Base-by-base conservation (phyloP, 1,284 basidiomycete genomes). In the Trichosporon inkin region DNA sequence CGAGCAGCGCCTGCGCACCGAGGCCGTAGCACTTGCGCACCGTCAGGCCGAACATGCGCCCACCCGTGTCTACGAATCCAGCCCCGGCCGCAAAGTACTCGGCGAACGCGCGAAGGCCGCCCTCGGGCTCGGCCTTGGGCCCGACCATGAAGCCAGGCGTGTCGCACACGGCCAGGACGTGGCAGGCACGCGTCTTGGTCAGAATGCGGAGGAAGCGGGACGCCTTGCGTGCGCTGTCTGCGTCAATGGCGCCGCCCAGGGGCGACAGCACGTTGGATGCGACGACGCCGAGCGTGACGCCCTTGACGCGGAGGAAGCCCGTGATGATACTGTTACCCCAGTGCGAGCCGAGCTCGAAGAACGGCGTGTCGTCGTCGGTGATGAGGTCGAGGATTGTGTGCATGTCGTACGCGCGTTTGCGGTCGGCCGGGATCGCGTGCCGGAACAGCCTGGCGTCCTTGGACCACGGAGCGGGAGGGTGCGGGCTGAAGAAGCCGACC, bases 91-190 rank as follows among this genome's bases (percentile, higher is more conserved):
- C 63, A 24, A 64, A 64, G 60, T 62, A 64, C 34, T 59, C 53
- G 1, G 63, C 60, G 24, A 64, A 64, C 10, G 60, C 60, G 8
- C 60, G 55, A 7, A 64, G 53, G 7, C 63, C 63, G 34, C 63
- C 63, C 37, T 64, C 63, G 2, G 54, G 54, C 60, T 64, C 63
- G 4, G 63, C 63, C 20, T 16, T 14, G 7, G 63, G 60, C 1
- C 63, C 63, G 36, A 64, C 63, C 63, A 64, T 64, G 60, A 64
- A 64, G 36, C 63, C 63, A 3, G 63, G 63, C 24, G 63, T 64
- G 58, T 64, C 63, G 60, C 63, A 64, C 10, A 64, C 38, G 1
- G 56, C 56, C 28, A 64, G 44, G 14, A 64, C 22, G 56, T 64
- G 63, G 4, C 53, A 55, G 4, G 47, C 47, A 7, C 53, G 52